Evolutionary conservation across 768 basidiomycete species (phyloP).

Genomic region (Phaffia australis): DNA sequence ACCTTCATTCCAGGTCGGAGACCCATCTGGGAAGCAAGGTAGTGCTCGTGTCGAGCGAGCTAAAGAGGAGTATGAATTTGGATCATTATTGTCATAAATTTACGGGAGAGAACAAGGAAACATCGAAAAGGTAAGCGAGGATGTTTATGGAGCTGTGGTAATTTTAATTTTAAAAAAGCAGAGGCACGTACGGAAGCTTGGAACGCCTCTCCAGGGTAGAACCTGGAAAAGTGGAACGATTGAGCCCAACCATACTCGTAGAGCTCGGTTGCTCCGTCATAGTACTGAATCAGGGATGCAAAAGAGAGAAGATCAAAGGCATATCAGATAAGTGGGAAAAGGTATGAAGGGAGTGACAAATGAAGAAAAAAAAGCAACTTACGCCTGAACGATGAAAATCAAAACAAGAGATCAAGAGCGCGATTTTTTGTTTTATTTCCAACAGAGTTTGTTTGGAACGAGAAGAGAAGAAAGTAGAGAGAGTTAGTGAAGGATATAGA

Average conservation of each 20-base stretch:
- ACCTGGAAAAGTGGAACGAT: conserved; percentile 94
- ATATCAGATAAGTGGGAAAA: not conserved
- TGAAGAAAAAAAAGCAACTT: too few relatives aligned
- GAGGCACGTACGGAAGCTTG: conserved; percentile 26
- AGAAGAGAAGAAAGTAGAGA: too few relatives aligned
- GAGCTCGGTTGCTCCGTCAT: conserved; percentile 87
- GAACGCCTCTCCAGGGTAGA: conserved; percentile 66
- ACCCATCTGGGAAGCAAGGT: conserved; percentile 75
- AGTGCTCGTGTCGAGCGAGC: conserved; percentile 92
- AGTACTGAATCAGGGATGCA: conserved; percentile 55
- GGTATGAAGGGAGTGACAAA: not conserved
- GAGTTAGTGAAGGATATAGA: too few relatives aligned
- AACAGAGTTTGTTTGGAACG: too few relatives aligned
- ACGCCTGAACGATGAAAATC: too few relatives aligned
- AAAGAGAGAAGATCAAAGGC: not conserved
- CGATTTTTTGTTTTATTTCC: conserved; percentile 28
- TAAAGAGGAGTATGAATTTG: conserved; percentile 26
- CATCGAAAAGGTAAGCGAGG: not conserved
- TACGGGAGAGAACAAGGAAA: too few relatives aligned
- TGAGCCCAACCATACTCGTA: conserved; percentile 74
- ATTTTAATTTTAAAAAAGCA: too few relatives aligned
- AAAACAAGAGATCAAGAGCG: too few relatives aligned
- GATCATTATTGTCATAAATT: too few relatives aligned
- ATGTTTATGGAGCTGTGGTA: not conserved
- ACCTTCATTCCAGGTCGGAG: conserved; percentile 86